phyloP scores from a whole-genome alignment of 139 green algal species.

The Marvania coccoides region DNA sequence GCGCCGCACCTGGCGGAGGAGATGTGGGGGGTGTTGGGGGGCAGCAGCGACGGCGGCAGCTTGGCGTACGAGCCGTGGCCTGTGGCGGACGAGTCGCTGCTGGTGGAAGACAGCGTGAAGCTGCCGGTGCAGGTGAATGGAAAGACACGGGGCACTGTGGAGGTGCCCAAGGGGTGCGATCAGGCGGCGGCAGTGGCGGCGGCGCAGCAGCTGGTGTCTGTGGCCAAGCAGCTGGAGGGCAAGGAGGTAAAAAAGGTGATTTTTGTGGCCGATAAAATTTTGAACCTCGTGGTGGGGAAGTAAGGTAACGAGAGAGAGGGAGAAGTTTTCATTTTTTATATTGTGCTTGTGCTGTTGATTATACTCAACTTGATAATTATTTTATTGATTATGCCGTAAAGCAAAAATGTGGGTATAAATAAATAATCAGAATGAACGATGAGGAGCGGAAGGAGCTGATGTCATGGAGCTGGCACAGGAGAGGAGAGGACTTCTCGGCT shows the following conservation, averaged over 20 bases:
- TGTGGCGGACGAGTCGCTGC: conserved; percentile 52
- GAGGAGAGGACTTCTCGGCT: too few species aligned
- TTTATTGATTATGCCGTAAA: too few species aligned
- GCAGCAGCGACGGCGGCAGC: conserved; percentile 17
- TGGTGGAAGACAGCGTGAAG: conserved; percentile 72
- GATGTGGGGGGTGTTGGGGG: conserved; percentile 69
- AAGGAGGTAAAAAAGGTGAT: conserved; percentile 92
- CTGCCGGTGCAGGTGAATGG: conserved; percentile 90
- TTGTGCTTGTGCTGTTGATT: too few species aligned
- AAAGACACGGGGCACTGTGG: conserved; percentile 81
- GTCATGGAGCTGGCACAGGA: too few species aligned
- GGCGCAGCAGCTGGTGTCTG: conserved; percentile 33
- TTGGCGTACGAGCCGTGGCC: conserved; percentile 85
- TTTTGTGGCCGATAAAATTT: conserved; percentile 84
- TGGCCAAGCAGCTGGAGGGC: conserved; percentile 59
- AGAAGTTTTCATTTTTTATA: too few species aligned
- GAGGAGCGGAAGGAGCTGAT: too few species aligned
- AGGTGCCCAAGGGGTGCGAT: conserved; percentile 46
- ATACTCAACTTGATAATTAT: too few species aligned
- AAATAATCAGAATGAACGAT: too few species aligned
- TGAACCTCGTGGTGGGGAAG: conserved; percentile 81
- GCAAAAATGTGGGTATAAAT: too few species aligned
- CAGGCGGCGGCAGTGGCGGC: conserved; percentile 69
- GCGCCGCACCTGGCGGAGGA: conserved; percentile 93
- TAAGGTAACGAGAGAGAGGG: too few species aligned